phyloP scores from a whole-genome alignment of 306 rosid genomes.

The Trifolium fragiferum region DNA sequence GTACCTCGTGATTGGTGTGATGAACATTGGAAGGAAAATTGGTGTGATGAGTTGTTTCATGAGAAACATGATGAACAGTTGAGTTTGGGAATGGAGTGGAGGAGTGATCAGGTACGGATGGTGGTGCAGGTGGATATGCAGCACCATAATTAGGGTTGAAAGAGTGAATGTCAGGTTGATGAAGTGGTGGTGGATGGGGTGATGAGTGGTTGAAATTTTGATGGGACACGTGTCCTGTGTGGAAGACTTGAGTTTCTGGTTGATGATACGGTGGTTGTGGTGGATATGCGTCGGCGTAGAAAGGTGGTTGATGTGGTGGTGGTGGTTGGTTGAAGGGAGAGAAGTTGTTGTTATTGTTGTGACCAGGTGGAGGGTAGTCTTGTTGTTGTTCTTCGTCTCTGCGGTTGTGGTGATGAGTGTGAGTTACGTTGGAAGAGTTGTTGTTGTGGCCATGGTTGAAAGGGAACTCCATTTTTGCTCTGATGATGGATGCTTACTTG shows the following conservation, averaged over 20 bases:
- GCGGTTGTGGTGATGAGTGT: conserved; percentile 35
- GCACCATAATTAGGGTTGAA: not conserved
- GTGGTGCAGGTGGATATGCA: conserved; percentile 40
- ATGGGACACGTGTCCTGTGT: conserved; percentile 42
- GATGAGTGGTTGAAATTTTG: not conserved
- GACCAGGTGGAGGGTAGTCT: conserved; percentile 38
- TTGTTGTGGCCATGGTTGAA: conserved; percentile 7
- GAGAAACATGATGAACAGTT: conserved; percentile 49
- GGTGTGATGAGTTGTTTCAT: conserved; percentile 25
- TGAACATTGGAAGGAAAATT: conserved; percentile 29
- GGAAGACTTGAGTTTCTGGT: conserved; percentile 47
- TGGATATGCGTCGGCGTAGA: not conserved
- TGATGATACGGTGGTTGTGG: not conserved
- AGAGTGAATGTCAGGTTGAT: conserved; percentile 9
- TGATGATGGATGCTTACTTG: not conserved
- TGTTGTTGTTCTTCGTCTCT: conserved; percentile 24
- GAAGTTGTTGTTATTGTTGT: not conserved
- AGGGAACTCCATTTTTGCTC: conserved; percentile 50
- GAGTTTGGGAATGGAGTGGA: conserved; percentile 10
- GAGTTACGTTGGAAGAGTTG: conserved; percentile 21
- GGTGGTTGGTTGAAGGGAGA: conserved; percentile 25
- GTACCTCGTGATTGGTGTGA: conserved; percentile 43
- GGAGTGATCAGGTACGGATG: conserved; percentile 34
- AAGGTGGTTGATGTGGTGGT: conserved; percentile 29
- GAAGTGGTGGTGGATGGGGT: conserved; percentile 7